Evolutionary conservation across 78 protist species (phyloP).

Genomic region (slime mould (Dictyostelium discoideum)): DNA sequence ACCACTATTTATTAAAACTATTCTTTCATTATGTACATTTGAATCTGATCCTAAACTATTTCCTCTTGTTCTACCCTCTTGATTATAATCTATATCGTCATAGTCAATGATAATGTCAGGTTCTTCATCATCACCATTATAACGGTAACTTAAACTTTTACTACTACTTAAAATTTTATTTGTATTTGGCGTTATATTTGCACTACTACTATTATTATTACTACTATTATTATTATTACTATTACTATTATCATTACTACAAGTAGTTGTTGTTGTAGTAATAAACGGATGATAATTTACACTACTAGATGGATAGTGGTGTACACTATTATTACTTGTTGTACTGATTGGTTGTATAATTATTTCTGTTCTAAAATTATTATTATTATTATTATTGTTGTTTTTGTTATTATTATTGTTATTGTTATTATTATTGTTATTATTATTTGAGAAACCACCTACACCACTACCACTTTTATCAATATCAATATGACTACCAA

Average conservation of each 20-base stretch:
- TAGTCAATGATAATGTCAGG: not conserved
- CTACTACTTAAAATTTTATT: not conserved
- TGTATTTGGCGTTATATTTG: not conserved
- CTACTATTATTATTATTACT: not conserved
- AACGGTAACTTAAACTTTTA: constrained; percentile 12
- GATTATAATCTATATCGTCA: not conserved
- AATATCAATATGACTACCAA: not conserved
- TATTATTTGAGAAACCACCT: not conserved
- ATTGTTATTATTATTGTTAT: not conserved
- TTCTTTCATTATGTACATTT: not conserved
- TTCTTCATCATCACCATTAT: not conserved
- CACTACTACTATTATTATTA: not conserved
- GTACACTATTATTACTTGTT: not conserved
- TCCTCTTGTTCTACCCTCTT: not conserved
- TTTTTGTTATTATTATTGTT: not conserved
- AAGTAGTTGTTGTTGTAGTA: not conserved
- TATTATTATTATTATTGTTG: not conserved
- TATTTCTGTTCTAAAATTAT: not conserved
- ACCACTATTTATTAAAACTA: not conserved
- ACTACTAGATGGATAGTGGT: not conserved
- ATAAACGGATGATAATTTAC: not conserved
- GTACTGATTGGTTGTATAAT: not conserved
- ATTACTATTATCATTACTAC: not conserved
- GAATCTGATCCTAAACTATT: not conserved
- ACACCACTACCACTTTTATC: constrained; percentile 5